Base-by-base conservation (phyloP, 805 yeast species). In the Metschnikowia reukaufii region DNA sequence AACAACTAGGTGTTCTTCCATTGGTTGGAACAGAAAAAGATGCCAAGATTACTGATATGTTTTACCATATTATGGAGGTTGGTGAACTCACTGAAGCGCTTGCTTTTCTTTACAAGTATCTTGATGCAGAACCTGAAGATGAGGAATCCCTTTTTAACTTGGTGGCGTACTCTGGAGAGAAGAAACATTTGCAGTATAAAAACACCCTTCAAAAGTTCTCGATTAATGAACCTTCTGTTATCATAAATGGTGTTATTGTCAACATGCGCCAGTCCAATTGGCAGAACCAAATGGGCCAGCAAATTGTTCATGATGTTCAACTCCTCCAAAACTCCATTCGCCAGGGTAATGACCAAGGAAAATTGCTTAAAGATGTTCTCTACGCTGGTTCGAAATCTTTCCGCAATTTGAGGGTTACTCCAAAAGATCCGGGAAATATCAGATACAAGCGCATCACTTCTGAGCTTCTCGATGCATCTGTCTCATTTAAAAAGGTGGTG, bases 1-100 rank as follows among this genome's bases (percentile, higher is more conserved):
- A 90, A 53, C 85, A 91, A 63, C 60, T 92, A 42, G 99, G 97
- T 6, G 51, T 92, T 2, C 69, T 92, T n/a, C 96, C 98, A 0
- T 48, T 86, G 2, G 59, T 65, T 7, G 64, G 60, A 1, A 56
- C 52, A 5, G 67, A 64, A 9, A 42, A 52, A 18, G 75, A 69
- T 45, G 52, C 57, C 6, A 34, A 38, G 6, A 36, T 72, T 15
- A 70, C 74, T 1, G 56, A 66, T 37, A 52, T 46, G 42, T 67
- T 71, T 46, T 72, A 70, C 51, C 69, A 61, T 34, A 51, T 72
- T 25, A 58, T 62, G 34, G 66, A 63, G 10, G 60, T 57, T 0
- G 59, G 74, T 0, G 52, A 58, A 19, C 44, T 60, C 4, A 57
- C 57, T 37, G 77, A 72, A 52, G 70, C 70, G 0, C 55, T 71